Evolutionary conservation across 2,329 filamentous ascomycete species (phyloP), one percentile per base, ranked within the genome.

Genomic region (Botrytis fabae): DNA sequence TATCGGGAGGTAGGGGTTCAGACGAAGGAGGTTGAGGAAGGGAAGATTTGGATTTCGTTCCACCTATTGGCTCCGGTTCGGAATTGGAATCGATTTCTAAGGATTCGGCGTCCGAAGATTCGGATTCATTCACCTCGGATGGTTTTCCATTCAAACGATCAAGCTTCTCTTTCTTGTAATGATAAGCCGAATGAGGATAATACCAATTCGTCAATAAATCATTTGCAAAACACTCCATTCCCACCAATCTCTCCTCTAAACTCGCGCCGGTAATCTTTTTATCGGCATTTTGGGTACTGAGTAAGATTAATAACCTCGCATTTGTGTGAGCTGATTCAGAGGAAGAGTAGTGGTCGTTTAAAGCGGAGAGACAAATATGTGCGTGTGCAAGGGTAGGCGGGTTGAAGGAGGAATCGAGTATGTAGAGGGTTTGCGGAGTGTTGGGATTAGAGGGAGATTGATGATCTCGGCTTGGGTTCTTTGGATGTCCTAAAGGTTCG

Each of bases 361-460:
- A 76, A 6, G 88, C 88, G 2, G 86, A 85, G 0, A 83, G 80
- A 0, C 85, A 87, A 84, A 92, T 90, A 73, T 82, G 83, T 61
- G 85, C 82, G 79, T 92, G 90, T 3, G 89, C 90, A 12, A 83
- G 82, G 0, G 90, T 91, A 0, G 90, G 90, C 40, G 90, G 90
- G 79, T 92, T 92, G 83, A 91, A 92, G 74, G 88, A 91, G 69
- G 90, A 90, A 81, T 92, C 90, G 64, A 92, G 85, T 72, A 92
- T 83, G 70, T 91, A 82, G 73, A 92, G 83, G 28, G 79, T 81
- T 73, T 75, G 77, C 22, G 80, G 78, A 66, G 61, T 42, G 73
- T 74, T 76, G 25, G 70, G 65, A 46, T 75, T 75, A 20, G 71
- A 68, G 54, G 73, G 68, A 35, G 62, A 14, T 22, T n/a, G 60